Evolutionary conservation across 768 basidiomycete species (phyloP).

Genomic region (Favolaschia claudopus): DNA sequence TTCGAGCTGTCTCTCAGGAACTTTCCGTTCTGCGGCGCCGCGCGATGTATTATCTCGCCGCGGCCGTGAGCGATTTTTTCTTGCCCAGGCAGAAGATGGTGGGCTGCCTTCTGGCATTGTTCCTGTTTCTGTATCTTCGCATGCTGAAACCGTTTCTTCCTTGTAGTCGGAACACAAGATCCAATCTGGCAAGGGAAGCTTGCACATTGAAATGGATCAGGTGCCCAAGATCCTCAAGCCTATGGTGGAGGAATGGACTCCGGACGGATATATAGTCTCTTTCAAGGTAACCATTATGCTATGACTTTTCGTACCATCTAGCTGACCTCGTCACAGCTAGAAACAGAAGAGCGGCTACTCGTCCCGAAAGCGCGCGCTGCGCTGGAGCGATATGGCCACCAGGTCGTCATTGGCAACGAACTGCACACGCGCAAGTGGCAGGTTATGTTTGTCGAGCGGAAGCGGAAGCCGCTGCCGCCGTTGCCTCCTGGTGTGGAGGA

Average conservation of each 20-base stretch:
- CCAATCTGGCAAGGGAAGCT: conserved; percentile 93
- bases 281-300: conserved; percentile 79
- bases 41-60: conserved; percentile 95
- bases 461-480: conserved; percentile 30
- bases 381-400: conserved; percentile 93
- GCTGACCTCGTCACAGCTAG: conserved; percentile 63
- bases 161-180: conserved; percentile 97
- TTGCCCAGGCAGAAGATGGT: conserved; percentile 92
- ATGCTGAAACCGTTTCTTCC: no score
- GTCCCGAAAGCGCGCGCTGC: conserved; percentile 91
- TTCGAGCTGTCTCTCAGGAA: conserved; percentile 83
- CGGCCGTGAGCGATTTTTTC: conserved; percentile 98
- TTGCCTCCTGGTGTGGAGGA: conserved; percentile 26
- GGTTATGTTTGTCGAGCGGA: conserved; percentile 88
- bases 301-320: background rate
- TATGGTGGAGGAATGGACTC: conserved; percentile 93
- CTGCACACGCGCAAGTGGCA: conserved; percentile 90
- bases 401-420: conserved; percentile 96
- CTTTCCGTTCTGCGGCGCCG: conserved; percentile 72
- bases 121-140: background rate
- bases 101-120: conserved; percentile 34
- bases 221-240: conserved; percentile 96
- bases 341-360: conserved; percentile 85
- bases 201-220: conserved; percentile 98
- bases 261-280: conserved; percentile 90